phyloP scores from a whole-genome alignment of 2,329 filamentous ascomycete genomes.

The Pseudogymnoascus sp. region DNA sequence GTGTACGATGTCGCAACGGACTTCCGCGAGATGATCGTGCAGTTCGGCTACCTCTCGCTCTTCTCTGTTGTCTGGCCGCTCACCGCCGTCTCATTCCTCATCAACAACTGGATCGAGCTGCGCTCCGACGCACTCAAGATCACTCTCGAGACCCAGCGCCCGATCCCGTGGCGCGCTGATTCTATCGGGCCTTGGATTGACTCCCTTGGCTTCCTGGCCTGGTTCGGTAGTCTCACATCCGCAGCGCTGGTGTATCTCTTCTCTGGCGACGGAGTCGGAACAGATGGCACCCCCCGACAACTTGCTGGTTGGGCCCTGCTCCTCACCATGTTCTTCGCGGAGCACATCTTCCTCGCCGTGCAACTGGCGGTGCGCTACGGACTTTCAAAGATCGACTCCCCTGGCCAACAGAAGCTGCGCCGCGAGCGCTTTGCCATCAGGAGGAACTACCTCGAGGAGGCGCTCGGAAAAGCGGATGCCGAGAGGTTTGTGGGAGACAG shows the following conservation, averaged over 20 bases:
- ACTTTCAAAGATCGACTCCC: slow-evolving; percentile 74
- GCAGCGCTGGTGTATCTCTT: slow-evolving; percentile 88
- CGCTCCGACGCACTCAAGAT: slow-evolving; percentile 93
- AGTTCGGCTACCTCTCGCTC: slow-evolving; percentile 77
- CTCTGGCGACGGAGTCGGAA: slow-evolving; percentile 57
- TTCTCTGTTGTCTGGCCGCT: slow-evolving; percentile 94
- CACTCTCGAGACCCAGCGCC: slow-evolving; percentile 77
- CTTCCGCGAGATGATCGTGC: slow-evolving; percentile 87
- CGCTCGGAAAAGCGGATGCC: slow-evolving; percentile 49
- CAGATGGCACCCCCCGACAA: slow-evolving; percentile 56
- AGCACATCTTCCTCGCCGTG: slow-evolving; percentile 80
- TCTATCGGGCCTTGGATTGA: slow-evolving; percentile 91
- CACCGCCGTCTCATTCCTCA: slow-evolving; percentile 77
- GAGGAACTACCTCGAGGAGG: slow-evolving; percentile 54
- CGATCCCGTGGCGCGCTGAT: slow-evolving; percentile 82
- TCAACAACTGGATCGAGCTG: slow-evolving; percentile 95
- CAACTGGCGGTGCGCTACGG: slow-evolving; percentile 64
- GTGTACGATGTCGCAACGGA: slow-evolving; percentile 86
- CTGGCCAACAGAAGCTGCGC: slow-evolving; percentile 76
- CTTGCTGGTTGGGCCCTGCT: slow-evolving; percentile 77
- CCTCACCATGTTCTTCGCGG: slow-evolving; percentile 72
- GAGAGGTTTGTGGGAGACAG: slow-evolving; percentile 40
- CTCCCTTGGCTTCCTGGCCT: slow-evolving; percentile 79
- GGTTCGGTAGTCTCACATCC: slow-evolving; percentile 84
- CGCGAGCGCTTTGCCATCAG: slow-evolving; percentile 73